A percentile compares a stretch with the other conserved stretches of the same genome.
phyloP scores from a whole-genome alignment of 257 asterid species.

The Hygrophila difformis region DNA sequence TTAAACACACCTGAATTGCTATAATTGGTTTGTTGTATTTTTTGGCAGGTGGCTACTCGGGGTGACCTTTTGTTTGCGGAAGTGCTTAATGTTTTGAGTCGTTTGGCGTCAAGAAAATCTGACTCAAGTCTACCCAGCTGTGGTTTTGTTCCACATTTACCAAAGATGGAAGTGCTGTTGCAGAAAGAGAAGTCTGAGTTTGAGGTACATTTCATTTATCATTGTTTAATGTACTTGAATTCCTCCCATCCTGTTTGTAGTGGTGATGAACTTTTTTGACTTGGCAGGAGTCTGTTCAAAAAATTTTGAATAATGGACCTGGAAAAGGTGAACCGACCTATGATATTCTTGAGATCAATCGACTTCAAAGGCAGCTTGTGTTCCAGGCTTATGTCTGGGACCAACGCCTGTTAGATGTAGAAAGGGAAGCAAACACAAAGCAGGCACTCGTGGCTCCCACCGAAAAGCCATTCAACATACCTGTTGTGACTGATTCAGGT shows the following conservation, averaged over 20 bases:
- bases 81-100: slow-evolving; percentile 55
- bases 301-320: slow-evolving; percentile 41
- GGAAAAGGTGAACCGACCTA: slow-evolving; percentile 45
- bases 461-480: slow-evolving; percentile 24
- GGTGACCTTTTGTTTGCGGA: slow-evolving; percentile 81
- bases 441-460: slow-evolving; percentile 24
- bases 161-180: slow-evolving; percentile 60
- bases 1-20: neutral
- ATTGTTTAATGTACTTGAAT: neutral
- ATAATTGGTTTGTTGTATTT: slow-evolving; percentile 9
- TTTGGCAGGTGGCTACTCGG: slow-evolving; percentile 50
- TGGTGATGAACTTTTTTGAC: slow-evolving; percentile 20
- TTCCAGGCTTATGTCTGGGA: slow-evolving; percentile 85
- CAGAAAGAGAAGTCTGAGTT: slow-evolving; percentile 79
- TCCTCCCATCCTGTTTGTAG: neutral
- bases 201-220: slow-evolving; percentile 38
- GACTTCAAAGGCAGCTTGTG: slow-evolving; percentile 62
- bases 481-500: slow-evolving; percentile 21
- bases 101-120: slow-evolving; percentile 41
- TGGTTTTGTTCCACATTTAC: slow-evolving; percentile 41
- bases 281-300: slow-evolving; percentile 57
- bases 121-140: slow-evolving; percentile 19
- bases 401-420: slow-evolving; percentile 53
- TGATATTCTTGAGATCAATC: slow-evolving; percentile 84
- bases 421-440: slow-evolving; percentile 38